phyloP scores from a whole-genome alignment of 2,329 filamentous ascomycete species.

The Fonsecaea erecta region DNA sequence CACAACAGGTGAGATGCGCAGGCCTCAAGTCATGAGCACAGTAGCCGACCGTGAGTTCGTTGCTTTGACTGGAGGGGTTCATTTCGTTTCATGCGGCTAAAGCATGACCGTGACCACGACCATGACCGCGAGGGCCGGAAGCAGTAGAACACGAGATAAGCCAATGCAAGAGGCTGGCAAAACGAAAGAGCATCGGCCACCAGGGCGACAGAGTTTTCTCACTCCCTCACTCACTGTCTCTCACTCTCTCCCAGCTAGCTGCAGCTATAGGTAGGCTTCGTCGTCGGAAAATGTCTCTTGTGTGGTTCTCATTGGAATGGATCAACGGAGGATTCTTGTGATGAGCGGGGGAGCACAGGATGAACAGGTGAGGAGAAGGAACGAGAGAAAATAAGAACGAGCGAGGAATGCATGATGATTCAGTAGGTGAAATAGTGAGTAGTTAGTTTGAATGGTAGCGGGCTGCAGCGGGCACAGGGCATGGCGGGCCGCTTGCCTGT shows the following conservation, averaged over 20 bases:
- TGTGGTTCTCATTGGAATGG: constrained; percentile 3
- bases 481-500: neutral
- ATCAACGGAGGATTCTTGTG: constrained; percentile 3
- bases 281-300: neutral
- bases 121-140: neutral
- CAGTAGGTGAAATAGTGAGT: neutral
- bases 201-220: constrained; percentile 6
- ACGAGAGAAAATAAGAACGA: neutral
- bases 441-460: no score
- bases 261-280: neutral
- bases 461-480: neutral
- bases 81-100: neutral
- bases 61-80: neutral
- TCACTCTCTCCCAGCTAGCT: neutral
- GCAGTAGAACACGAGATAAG: neutral
- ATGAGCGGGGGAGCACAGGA: neutral
- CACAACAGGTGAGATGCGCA: neutral
- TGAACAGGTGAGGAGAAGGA: neutral
- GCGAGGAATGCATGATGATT: neutral
- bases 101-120: neutral
- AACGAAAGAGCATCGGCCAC: neutral
- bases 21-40: neutral
- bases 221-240: neutral
- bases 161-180: neutral
- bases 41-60: neutral